These are phyloP conservation scores for Boletus patriciae DNA, from an alignment of 768 basidiomycete species.

Conservation along the genomic window DNA sequence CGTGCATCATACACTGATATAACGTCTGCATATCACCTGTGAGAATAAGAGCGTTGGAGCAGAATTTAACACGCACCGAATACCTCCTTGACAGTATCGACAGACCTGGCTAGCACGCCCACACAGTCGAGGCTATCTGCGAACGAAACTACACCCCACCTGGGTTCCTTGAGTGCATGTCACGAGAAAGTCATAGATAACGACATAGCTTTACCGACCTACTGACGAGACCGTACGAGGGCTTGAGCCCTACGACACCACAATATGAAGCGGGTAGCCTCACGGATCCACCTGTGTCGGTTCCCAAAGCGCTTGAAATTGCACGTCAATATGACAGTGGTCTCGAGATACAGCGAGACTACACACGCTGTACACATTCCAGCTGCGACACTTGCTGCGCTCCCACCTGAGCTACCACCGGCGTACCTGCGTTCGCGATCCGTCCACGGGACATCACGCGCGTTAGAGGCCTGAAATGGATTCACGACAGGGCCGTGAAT, in stretches of 20 bases:
- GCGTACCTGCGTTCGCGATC: conserved; percentile 57
- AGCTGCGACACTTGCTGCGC: conserved; percentile 88
- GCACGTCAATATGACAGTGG: background rate
- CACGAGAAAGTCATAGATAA: background rate
- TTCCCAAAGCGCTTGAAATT: conserved; percentile 72
- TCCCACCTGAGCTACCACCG: conserved; percentile 94
- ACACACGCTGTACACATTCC: conserved; percentile 83
- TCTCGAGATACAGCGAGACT: background rate
- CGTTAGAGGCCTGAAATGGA: conserved; percentile 47
- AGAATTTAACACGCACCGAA: conserved; percentile 51
- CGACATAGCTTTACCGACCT: conserved; percentile 47
- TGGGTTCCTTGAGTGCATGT: conserved; percentile 29
- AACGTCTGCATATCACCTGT: conserved; percentile 27
- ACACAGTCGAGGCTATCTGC: conserved; percentile 96
- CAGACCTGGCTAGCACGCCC: conserved; percentile 67
- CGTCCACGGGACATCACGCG: conserved; percentile 21
- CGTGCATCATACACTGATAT: conserved; percentile 52
- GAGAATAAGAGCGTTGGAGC: background rate
- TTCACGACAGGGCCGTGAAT: conserved; percentile 79
- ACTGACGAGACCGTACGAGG: conserved; percentile 90
- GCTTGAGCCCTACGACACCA: conserved; percentile 89
- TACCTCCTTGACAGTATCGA: conserved; percentile 48
- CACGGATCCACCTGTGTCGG: conserved; percentile 95
- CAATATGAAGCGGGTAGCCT: conserved; percentile 94
- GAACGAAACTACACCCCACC: conserved; percentile 90